A percentile compares a stretch with the other conserved stretches of the same genome.
Evolutionary conservation across 2,329 filamentous ascomycete genomes (phyloP).

Genomic region (Fusarium agapanthi): DNA sequence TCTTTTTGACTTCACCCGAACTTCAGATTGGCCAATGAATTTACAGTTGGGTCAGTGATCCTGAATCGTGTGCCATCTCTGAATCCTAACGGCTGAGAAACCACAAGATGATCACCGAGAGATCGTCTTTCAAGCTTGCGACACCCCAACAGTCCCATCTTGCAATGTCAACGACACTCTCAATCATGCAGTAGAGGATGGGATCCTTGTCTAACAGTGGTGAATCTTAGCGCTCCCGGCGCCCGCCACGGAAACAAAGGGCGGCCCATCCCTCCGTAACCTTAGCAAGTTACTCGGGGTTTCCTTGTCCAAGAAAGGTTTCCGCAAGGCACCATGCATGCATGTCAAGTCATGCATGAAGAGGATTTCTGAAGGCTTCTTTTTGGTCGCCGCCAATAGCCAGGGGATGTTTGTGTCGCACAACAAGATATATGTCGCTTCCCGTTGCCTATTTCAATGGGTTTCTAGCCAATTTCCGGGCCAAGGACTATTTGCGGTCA

Average conservation of each 20-base stretch:
- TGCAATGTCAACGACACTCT: conserved; percentile 11
- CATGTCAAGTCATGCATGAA: conserved; percentile 38
- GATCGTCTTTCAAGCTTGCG: neutral
- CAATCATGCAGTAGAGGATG: conserved; percentile 19
- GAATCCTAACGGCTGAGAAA: conserved; percentile 6
- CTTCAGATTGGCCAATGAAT: conserved; percentile 27
- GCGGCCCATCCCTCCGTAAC: conserved; percentile 20
- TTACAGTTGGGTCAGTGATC: conserved; percentile 2
- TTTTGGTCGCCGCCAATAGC: conserved; percentile 13
- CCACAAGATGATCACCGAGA: neutral
- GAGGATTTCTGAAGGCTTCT: conserved; percentile 4
- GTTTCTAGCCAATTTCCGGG: conserved; percentile 17
- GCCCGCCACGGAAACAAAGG: conserved; percentile 27
- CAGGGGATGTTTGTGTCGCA: conserved; percentile 27
- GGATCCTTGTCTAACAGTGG: conserved; percentile 29
- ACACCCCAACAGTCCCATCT: neutral
- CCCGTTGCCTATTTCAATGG: conserved; percentile 26
- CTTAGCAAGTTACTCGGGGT: conserved; percentile 17
- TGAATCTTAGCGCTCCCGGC: conserved; percentile 28
- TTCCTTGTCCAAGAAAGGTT: conserved; percentile 20
- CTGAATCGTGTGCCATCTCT: conserved; percentile 35
- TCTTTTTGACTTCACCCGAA: conserved; percentile 31
- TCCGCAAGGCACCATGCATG: conserved; percentile 36
- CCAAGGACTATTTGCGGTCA: conserved; percentile 22
- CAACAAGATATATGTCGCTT: conserved; percentile 24